Evolutionary conservation across 2,329 filamentous ascomycete species (phyloP), one percentile per base, ranked within the genome.

Genomic region (Akanthomyces muscarius): DNA sequence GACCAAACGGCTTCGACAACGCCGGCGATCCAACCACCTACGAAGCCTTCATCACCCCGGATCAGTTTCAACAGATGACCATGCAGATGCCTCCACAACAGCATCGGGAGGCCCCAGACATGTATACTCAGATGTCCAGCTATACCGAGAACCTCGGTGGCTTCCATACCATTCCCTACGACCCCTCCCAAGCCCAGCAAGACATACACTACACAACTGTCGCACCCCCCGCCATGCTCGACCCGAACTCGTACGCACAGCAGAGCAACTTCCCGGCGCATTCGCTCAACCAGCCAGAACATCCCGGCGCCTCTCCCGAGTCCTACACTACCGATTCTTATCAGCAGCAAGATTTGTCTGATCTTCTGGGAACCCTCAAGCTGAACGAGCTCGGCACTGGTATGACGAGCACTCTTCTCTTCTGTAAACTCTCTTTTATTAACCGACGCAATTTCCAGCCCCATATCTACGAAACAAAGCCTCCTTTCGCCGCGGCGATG

Each of bases 371-470:
- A 8, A 89, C 91, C 48, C 81, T 98, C 16, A 93, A 91, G 71
- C 92, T 98, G 69, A 89, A 96, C 65, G 90, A 94, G 71, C 88
- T 86, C 47, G 94, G 92, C 65, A 89, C 92, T 73, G 92, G 91
- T 95, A 81, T 76, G 86, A 13, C 14, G 21, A 44, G 30, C 21
- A 11, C 21, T 48, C 13, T 25, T 23, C 6, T 45, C 33, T 44
- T 53, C n/a, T 52, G n/a, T 14, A 28, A 16, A 42, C 16, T 41
- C 7, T 2, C 8, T 41, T 53, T 10, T 38, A 8, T 64, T 69
- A 61, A 69, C 58, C 50, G 7, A 18, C 16, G 6, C 13, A 5
- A 56, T 13, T 21, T 21, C 42, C 57, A 92, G 92, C 94, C 33
- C 92, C 92, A 2, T 98, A 97, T 76, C 85, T 98, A 38, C 88